A percentile compares a stretch with the other conserved stretches of the same genome.
Evolutionary conservation across 2,329 filamentous ascomycete species (phyloP).

Genomic region (Didymellaceae sp.): DNA sequence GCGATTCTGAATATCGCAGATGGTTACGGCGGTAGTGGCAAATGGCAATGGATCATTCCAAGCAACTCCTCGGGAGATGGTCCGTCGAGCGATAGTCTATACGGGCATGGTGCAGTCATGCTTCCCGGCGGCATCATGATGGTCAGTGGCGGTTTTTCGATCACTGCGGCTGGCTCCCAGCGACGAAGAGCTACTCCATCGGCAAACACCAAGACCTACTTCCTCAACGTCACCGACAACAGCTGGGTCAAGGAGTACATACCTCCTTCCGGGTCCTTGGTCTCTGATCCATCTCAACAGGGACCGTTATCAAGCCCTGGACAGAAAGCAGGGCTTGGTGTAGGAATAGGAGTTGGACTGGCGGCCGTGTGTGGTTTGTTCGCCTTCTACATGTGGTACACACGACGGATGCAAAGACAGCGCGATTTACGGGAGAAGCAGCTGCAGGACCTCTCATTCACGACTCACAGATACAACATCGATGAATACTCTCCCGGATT

Average conservation of each 20-base stretch:
- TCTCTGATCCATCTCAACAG: conserved; percentile 18
- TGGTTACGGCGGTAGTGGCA: conserved; percentile 67
- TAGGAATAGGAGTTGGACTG: conserved; percentile 54
- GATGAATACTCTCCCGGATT: conserved; percentile 47
- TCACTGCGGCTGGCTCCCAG: conserved; percentile 49
- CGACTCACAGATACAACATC: conserved; percentile 54
- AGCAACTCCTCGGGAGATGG: conserved; percentile 52
- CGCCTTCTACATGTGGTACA: conserved; percentile 57
- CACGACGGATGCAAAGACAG: conserved; percentile 48
- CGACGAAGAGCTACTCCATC: conserved; percentile 45
- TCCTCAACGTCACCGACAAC: conserved; percentile 68
- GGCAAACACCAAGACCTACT: conserved; percentile 57
- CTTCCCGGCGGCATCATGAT: conserved; percentile 68
- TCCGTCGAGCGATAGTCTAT: conserved; percentile 58
- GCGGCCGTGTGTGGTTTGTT: conserved; percentile 51
- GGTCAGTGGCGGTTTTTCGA: conserved; percentile 64
- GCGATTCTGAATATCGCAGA: conserved; percentile 77
- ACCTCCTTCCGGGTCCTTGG: conserved; percentile 48
- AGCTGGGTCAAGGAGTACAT: conserved; percentile 65
- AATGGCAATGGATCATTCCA: conserved; percentile 76
- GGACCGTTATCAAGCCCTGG: conserved; percentile 52
- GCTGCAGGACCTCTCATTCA: conserved; percentile 59
- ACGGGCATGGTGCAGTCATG: conserved; percentile 67
- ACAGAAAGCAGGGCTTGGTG: conserved; percentile 55
- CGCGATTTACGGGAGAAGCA: conserved; percentile 60